These are phyloP conservation scores for Auxenochlorella pyrenoidosa DNA, from an alignment of 139 green algal genomes.

Conservation along the genomic window DNA sequence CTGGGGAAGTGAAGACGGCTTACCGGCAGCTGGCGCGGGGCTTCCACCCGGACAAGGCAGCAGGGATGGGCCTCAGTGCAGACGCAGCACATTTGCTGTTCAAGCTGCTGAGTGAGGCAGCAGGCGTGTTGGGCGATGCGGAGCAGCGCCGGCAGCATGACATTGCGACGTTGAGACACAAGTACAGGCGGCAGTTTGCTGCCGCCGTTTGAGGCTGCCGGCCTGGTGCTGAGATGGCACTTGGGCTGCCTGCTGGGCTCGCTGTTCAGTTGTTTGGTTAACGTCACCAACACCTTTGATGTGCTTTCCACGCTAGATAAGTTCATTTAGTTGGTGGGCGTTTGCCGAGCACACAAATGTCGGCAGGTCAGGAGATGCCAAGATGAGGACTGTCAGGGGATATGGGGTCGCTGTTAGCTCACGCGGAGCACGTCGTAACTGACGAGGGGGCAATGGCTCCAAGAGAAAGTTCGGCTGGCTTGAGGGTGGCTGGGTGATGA, in stretches of 20 bases:
- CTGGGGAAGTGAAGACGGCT: conserved; percentile 82
- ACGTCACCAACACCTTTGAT: no score
- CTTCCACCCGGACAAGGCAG: neutral
- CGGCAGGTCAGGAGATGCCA: no score
- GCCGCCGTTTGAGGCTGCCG: neutral
- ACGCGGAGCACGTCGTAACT: no score
- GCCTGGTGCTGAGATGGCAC: neutral
- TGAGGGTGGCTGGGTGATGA: no score
- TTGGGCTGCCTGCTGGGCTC: neutral
- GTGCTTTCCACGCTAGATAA: neutral
- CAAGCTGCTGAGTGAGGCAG: conserved; percentile 21
- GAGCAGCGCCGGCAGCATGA: conserved; percentile 26
- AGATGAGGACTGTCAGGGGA: no score
- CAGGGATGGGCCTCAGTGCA: neutral
- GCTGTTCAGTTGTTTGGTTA: neutral
- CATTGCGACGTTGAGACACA: neutral
- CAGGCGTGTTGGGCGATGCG: neutral
- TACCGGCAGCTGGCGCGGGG: conserved; percentile 82
- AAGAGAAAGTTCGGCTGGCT: no score
- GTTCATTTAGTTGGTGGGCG: no score
- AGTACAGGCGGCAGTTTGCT: conserved; percentile 16
- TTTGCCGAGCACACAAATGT: no score
- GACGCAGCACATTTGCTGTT: conserved; percentile 7
- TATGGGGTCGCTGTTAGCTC: no score
- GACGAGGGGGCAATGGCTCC: no score